Base-by-base conservation (phyloP, 2,329 filamentous ascomycete genomes). In the Trichothecium sympodiale region DNA sequence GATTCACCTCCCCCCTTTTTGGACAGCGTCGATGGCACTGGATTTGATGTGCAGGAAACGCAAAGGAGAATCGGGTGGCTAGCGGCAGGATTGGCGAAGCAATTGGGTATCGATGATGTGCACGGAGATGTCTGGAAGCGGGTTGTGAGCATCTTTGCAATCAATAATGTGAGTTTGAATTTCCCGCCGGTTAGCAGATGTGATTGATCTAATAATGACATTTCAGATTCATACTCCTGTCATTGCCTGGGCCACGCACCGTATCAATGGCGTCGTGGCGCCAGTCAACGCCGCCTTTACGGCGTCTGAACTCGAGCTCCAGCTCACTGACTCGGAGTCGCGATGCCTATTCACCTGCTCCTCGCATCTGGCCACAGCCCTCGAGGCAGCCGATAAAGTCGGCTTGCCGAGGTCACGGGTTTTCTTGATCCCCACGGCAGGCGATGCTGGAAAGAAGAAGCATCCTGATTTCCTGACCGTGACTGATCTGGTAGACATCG, bases 121-220 rank as follows among this genome's bases (percentile, higher is more conserved):
- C n/a, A n/a, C n/a, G n/a, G n/a, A 29, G 35, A 42, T 18, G 34
- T 30, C 8, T 37, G 35, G 31, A 27, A 40, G 14, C 31, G 37
- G 17, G 40, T 39, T 17, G 34, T 40, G 4, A 31, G 34, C 12
- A 16, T 42, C 27, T 42, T 42, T 25, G 29, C 38, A 9, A 35
- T 42, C 17, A 42, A 42, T 18, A 42, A 38, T 33, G 40, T 42
- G 25, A 37, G 40, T n/a, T n/a, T n/a, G 3, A 29, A 13, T n/a
- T 16, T 15, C 14, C n/a, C n/a, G n/a, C n/a, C n/a, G n/a, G n/a
- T 23, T 14, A n/a, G 4, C 15, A 12, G 15, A 10, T n/a, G 8
- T 13, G 3, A 17, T 33, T 15, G 15, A 13, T 17, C 17, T 12
- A 14, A 18, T 23, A 27, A 30, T 32, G 32, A 17, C 14, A 16